Percentiles rank a stretch among this genome's conserved stretches.
phyloP scores from a whole-genome alignment of 192 early-diverging fungal species.

The Gigaspora rosea region DNA sequence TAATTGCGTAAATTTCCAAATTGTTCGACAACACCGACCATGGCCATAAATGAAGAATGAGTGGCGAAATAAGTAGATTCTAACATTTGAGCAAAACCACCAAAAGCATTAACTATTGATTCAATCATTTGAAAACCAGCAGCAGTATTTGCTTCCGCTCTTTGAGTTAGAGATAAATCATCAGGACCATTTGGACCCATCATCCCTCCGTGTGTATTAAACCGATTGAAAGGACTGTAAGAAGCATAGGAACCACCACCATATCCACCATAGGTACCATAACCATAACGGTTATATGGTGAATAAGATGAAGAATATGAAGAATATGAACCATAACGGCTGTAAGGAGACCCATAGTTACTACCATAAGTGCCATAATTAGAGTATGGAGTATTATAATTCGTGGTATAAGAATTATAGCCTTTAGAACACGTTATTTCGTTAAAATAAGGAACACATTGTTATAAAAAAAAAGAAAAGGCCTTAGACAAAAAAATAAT shows the following conservation, averaged over 20 bases:
- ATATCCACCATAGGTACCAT: slow-evolving; percentile 39
- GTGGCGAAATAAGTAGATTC: slow-evolving; percentile 98
- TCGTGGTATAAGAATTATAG: slow-evolving; percentile 44
- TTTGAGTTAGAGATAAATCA: slow-evolving; percentile 73
- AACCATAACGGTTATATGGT: slow-evolving; percentile 41
- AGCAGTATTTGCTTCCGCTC: slow-evolving; percentile 87
- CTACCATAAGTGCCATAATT: not conserved
- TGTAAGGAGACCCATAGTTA: no score
- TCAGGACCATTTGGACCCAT: slow-evolving; percentile 60
- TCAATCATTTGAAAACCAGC: slow-evolving; percentile 93
- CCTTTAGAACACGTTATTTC: not conserved
- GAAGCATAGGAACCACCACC: slow-evolving; percentile 51
- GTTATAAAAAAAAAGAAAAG: slow-evolving; percentile 31
- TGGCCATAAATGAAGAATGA: slow-evolving; percentile 89
- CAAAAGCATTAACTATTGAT: slow-evolving; percentile 93
- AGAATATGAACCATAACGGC: slow-evolving; percentile 51
- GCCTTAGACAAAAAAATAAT: not conserved
- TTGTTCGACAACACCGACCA: slow-evolving; percentile 98
- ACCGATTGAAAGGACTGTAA: slow-evolving; percentile 44
- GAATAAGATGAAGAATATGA: slow-evolving; percentile 7
- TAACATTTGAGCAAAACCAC: slow-evolving; percentile 96
- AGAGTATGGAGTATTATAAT: slow-evolving; percentile 38
- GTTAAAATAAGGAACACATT: slow-evolving; percentile 40
- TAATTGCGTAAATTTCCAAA: slow-evolving; percentile 88
- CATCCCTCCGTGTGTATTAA: slow-evolving; percentile 40